Evolutionary conservation across 257 asterid genomes (phyloP).

Genomic region (Echites panduratus): DNA sequence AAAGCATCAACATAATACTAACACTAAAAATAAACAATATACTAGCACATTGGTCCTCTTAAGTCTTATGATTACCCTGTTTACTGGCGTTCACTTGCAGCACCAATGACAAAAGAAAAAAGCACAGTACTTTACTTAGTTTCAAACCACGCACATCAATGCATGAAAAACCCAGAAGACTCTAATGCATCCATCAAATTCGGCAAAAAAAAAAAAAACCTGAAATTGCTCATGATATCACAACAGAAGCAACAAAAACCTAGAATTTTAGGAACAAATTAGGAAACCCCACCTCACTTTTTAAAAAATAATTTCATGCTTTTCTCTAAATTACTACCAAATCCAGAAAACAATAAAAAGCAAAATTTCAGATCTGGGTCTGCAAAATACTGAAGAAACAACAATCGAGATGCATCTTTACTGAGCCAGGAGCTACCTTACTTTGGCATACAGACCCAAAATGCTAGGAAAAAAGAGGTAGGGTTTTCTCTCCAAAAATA

Average conservation of each 20-base stretch:
- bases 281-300: neutral
- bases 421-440: constrained; percentile 12
- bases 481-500: constrained; percentile 12
- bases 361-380: constrained; percentile 17
- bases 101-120: neutral
- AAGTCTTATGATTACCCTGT: neutral
- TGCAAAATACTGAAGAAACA: neutral
- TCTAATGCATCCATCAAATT: neutral
- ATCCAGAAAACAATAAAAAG: neutral
- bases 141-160: neutral
- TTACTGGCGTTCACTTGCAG: neutral
- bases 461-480: constrained; percentile 12
- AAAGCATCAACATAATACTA: neutral
- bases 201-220: neutral
- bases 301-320: neutral
- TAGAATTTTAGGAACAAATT: neutral
- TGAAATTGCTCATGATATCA: neutral
- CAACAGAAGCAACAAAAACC: neutral
- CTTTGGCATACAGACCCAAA: constrained; percentile 4
- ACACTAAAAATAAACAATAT: neutral
- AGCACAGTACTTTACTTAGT: neutral
- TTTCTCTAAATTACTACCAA: neutral
- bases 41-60: constrained; percentile 1
- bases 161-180: neutral
- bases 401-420: constrained; percentile 9